Evolutionary conservation across 176 grass and related monocot species (phyloP).

Genomic region (Hordeum marinum): DNA sequence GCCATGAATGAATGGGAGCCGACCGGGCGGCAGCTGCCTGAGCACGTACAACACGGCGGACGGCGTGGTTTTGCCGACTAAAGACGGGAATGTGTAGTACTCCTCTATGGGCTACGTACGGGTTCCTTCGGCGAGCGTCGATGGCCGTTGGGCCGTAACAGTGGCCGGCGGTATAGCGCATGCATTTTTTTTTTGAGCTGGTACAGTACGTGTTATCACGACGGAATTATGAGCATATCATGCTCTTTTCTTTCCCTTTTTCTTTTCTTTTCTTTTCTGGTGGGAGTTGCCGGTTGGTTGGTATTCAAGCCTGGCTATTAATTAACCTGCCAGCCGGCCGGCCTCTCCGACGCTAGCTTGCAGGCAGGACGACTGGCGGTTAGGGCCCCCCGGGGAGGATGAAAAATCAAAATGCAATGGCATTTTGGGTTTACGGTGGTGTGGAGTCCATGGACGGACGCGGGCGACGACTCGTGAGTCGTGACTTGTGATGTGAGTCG

Average conservation of each 20-base stretch:
- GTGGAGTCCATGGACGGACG: background rate
- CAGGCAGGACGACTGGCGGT: background rate
- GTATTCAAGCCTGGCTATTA: background rate
- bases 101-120: background rate
- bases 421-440: background rate
- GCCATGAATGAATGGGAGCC: constrained; percentile 12
- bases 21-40: background rate
- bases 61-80: background rate
- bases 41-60: background rate
- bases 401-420: background rate
- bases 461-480: background rate
- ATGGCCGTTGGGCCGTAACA: background rate
- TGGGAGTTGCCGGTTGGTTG: constrained; percentile 7
- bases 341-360: background rate
- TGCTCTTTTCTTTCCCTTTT: background rate
- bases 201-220: background rate
- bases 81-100: background rate
- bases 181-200: background rate
- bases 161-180: background rate
- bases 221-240: background rate
- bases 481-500: background rate
- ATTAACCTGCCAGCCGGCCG: background rate
- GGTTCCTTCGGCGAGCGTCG: background rate
- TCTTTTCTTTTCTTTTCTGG: constrained; percentile 5
- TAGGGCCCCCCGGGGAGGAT: background rate